Base-by-base conservation (phyloP, 2,329 filamentous ascomycete genomes). In the Plectosphaerella cucumerina region DNA sequence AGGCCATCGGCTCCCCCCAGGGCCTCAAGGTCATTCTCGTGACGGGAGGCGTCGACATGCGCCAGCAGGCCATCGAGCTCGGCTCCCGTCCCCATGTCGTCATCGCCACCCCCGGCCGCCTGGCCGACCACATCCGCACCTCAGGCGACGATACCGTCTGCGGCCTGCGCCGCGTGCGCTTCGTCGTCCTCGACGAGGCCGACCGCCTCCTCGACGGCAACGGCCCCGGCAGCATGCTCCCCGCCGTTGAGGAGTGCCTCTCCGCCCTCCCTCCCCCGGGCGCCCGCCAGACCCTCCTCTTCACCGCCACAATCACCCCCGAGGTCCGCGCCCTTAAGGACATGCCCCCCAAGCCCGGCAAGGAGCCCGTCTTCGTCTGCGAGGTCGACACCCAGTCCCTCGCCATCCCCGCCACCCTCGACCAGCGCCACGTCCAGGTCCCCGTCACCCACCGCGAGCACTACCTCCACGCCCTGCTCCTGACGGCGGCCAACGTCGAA, bases 181-280 rank as follows among this genome's bases (percentile, higher is more conserved):
- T 89, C 66, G 89, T 97, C 3, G 91, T 99, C 8, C 85, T 99
- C 41, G 94, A 99, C 65, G 94, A 99, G 75, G 94, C 94, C 4
- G 94, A 99, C 71, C 84, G 94, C 43, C 78, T 99, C 35, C 81
- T 99, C 43, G 81, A 87, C 37, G 80, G 85, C 33, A 82, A 84
- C 47, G 83, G 81, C 0, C 78, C 81, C 17, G 93, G 92, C 22
- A 92, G 86, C 69, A 97, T 97, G 92, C 77, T 97, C n/a, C 87
- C 90, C 5, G 94, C 97, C 62, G 84, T 99, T 2, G 90, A 95
- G 65, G 89, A 90, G 54, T 97, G 92, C 63, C 77, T 99, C 4
- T 85, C 84, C 2, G 85, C 86, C 2, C 78, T 99, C 1, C 94
- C 94, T 0, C 84, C 89, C 1, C 81, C 90, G 5, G 72, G 80